Conservation (phyloP, 2,329 filamentous ascomycete genomes). For the Aspergillus niger region DNA sequence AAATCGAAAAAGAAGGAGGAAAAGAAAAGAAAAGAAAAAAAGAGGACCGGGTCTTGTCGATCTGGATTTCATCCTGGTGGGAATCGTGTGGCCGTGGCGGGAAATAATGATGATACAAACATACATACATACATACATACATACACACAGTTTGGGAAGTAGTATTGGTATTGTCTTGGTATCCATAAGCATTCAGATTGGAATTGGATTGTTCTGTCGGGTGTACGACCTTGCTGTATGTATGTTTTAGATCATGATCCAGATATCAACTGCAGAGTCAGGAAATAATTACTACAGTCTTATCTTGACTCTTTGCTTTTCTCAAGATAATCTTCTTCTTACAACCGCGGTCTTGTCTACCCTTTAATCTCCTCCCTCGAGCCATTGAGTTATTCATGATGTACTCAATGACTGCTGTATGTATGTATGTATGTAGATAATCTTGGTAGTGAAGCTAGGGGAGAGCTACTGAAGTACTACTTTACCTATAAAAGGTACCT, state of each 20-base stretch:
- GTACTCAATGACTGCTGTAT: no score
- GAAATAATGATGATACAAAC: neutral
- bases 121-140: no score
- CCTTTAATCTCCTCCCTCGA: no score
- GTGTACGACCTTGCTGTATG: slow-evolving; percentile 9
- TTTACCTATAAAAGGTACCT: neutral
- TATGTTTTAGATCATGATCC: slow-evolving; percentile 6
- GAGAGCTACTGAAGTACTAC: no score
- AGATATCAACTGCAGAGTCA: neutral
- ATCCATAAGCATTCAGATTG: neutral
- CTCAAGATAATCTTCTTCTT: no score
- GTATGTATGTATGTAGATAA: no score
- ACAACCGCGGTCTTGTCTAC: no score
- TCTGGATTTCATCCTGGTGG: slow-evolving; percentile 15
- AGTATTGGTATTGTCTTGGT: neutral
- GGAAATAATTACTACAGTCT: neutral
- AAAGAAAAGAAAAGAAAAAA: neutral
- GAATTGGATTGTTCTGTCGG: slow-evolving; percentile 1
- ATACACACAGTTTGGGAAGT: neutral
- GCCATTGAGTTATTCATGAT: no score
- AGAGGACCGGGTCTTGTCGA: slow-evolving; percentile 14
- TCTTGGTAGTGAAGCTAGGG: no score
- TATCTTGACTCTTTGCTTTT: neutral
- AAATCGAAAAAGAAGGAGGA: no score
- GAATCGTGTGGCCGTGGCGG: slow-evolving; percentile 16